Evolutionary conservation across 1,284 basidiomycete genomes (phyloP).

Genomic region (Thelephora terrestris): DNA sequence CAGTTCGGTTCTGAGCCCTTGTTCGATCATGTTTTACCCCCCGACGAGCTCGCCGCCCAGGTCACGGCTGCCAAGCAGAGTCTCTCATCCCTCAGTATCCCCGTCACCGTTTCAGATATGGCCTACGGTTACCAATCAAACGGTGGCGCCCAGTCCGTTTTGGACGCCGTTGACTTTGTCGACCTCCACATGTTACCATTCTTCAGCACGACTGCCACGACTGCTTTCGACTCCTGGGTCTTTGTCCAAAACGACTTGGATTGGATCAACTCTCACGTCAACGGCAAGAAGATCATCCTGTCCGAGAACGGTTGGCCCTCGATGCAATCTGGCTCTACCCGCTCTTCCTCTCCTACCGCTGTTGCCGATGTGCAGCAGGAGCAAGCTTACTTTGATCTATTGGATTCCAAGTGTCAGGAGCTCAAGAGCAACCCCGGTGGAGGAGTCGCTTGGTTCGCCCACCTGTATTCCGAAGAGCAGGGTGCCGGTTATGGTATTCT

Average conservation of each 20-base stretch:
- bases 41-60: slow-evolving; percentile 43
- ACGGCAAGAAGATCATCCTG: slow-evolving; percentile 64
- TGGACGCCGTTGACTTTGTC: slow-evolving; percentile 56
- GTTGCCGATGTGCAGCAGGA: slow-evolving; percentile 42
- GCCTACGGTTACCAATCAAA: slow-evolving; percentile 40
- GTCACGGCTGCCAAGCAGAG: slow-evolving; percentile 40
- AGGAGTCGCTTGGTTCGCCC: slow-evolving; percentile 72
- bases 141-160: slow-evolving; percentile 44
- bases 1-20: slow-evolving; percentile 73
- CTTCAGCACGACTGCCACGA: slow-evolving; percentile 50
- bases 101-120: slow-evolving; percentile 52
- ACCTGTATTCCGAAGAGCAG: slow-evolving; percentile 58
- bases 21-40: slow-evolving; percentile 49
- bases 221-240: slow-evolving; percentile 46
- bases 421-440: slow-evolving; percentile 49
- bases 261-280: slow-evolving; percentile 50
- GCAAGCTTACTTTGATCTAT: slow-evolving; percentile 51
- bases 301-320: slow-evolving; percentile 73
- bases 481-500: slow-evolving; percentile 64
- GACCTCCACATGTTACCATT: slow-evolving; percentile 70
- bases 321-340: slow-evolving; percentile 29
- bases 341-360: slow-evolving; percentile 45
- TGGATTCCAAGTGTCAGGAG: slow-evolving; percentile 52
- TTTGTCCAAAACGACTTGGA: slow-evolving; percentile 47
- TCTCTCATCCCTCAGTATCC: slow-evolving; percentile 44